phyloP scores from a whole-genome alignment of 2,329 filamentous ascomycete genomes.

The Emmonsiellopsis sp. region DNA sequence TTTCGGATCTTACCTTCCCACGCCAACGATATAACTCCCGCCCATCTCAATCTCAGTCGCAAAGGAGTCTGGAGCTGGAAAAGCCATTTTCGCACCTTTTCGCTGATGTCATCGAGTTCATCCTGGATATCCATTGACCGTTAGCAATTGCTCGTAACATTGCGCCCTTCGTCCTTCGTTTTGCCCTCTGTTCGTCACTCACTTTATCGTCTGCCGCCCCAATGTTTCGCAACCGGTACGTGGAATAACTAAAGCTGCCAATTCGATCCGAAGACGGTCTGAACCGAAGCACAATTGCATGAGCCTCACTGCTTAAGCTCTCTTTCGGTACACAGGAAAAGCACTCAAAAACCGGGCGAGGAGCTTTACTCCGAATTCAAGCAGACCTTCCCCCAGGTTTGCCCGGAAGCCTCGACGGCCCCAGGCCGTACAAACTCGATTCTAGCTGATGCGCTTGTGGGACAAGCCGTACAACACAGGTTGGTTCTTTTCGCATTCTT shows the following conservation, averaged over 20 bases:
- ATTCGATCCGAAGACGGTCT: neutral
- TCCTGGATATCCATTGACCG: neutral
- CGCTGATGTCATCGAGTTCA: neutral
- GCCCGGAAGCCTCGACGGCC: slow-evolving; percentile 32
- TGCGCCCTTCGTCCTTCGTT: slow-evolving; percentile 6
- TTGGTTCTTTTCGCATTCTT: neutral
- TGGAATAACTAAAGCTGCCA: slow-evolving; percentile 5
- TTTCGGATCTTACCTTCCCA: too few species aligned
- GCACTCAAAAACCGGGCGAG: slow-evolving; percentile 75
- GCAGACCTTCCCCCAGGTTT: slow-evolving; percentile 69
- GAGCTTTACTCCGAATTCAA: slow-evolving; percentile 79
- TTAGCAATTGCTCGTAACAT: neutral
- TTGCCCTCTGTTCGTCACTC: slow-evolving; percentile 4
- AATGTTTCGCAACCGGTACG: slow-evolving; percentile 44
- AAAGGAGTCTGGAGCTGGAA: neutral
- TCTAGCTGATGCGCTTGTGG: neutral
- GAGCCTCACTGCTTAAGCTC: neutral
- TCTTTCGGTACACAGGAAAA: slow-evolving; percentile 47
- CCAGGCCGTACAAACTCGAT: slow-evolving; percentile 2
- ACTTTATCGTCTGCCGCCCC: slow-evolving; percentile 9
- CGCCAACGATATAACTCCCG: too few species aligned
- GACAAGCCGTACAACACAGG: neutral
- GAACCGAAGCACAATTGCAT: neutral
- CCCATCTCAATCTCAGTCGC: neutral
- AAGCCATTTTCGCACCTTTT: neutral